phyloP scores from a whole-genome alignment of 176 grass and related monocot species.

The Typha latifolia region DNA sequence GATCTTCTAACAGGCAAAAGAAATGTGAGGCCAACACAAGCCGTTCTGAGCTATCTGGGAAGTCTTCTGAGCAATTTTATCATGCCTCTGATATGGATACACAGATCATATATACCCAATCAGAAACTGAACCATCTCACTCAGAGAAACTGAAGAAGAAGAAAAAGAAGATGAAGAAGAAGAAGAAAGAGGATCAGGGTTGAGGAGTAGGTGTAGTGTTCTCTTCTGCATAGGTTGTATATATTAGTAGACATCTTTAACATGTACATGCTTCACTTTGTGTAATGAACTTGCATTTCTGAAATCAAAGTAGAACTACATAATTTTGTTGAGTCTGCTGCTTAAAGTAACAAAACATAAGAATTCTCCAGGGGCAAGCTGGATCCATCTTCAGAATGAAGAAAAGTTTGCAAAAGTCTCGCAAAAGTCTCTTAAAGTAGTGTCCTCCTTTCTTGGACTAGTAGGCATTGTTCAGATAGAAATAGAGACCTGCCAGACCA shows the following conservation, averaged over 20 bases:
- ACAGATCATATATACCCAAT: constrained; percentile 9
- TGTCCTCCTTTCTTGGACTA: constrained; percentile 9
- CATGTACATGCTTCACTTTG: too few relatives aligned
- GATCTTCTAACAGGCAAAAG: constrained; percentile 18
- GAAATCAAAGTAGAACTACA: too few relatives aligned
- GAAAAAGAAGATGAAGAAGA: constrained; percentile 10
- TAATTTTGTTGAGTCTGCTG: too few relatives aligned
- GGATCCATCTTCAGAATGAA: too few relatives aligned
- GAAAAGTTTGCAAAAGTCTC: too few relatives aligned
- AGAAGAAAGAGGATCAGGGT: constrained; percentile 4
- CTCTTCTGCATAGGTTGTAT: too few relatives aligned
- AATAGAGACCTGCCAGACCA: constrained; percentile 47
- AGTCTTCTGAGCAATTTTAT: constrained; percentile 17
- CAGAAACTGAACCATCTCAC: not conserved
- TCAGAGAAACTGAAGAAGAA: constrained; percentile 41
- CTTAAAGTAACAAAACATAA: too few relatives aligned
- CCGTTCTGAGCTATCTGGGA: constrained; percentile 22
- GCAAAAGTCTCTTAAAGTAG: too few relatives aligned
- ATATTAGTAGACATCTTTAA: too few relatives aligned
- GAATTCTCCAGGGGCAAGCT: too few relatives aligned
- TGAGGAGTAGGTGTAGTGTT: constrained; percentile 1
- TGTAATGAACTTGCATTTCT: too few relatives aligned
- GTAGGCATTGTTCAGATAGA: constrained; percentile 73
- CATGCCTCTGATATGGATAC: constrained; percentile 15
- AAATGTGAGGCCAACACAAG: constrained; percentile 11